These are phyloP conservation scores for Brassica carinata DNA, from an alignment of 345 rosid species.

Conservation along the genomic window DNA sequence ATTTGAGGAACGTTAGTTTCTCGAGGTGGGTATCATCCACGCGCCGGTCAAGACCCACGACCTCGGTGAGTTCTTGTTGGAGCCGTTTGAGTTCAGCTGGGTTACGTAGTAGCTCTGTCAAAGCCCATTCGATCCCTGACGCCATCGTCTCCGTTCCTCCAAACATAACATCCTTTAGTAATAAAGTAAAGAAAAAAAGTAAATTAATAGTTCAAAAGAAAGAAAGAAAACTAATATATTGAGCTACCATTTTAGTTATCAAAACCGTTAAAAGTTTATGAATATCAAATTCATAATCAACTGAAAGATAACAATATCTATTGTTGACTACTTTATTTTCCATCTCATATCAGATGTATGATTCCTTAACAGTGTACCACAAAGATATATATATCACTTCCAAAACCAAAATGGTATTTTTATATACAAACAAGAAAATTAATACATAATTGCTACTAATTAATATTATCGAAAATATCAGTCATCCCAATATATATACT, in stretches of 20 bases:
- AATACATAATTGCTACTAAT: neutral
- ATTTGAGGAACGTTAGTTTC: constrained; percentile 60
- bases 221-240: too few relatives aligned
- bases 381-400: neutral
- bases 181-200: neutral
- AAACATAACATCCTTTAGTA: constrained; percentile 75
- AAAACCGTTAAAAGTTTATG: neutral
- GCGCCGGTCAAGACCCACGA: constrained; percentile 72
- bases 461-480: neutral
- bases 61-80: constrained; percentile 73
- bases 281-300: neutral
- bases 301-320: neutral
- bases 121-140: constrained; percentile 89
- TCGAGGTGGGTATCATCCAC: constrained; percentile 80
- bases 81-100: constrained; percentile 65
- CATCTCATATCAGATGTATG: neutral
- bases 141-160: constrained; percentile 48
- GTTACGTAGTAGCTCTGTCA: constrained; percentile 73
- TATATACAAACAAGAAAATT: neutral
- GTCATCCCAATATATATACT: neutral
- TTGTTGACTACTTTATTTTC: neutral
- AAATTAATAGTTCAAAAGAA: neutral
- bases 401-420: neutral
- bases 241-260: neutral
- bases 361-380: neutral